Base-by-base conservation (phyloP, 1,284 basidiomycete genomes). In the Schizophyllum commune region DNA sequence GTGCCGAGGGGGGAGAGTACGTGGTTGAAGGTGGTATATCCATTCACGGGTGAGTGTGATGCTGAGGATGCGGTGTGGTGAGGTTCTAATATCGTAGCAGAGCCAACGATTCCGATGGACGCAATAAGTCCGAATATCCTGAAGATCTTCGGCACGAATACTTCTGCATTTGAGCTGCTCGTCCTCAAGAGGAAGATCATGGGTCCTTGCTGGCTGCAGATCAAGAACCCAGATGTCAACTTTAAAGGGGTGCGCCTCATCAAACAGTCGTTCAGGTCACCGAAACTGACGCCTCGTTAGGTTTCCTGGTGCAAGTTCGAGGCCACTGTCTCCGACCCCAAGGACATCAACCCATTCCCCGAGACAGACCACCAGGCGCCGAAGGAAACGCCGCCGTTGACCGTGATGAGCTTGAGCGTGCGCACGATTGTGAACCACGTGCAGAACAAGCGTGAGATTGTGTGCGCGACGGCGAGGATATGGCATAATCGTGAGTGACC, bases 181-280 rank as follows among this genome's bases (percentile, higher is more conserved):
- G 94, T 95, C 1, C 69, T 99, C 60, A 98, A 98, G 75, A 86
- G 95, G 47, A 95, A 94, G 75, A 98, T 99, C 65, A 98, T 98
- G 93, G 97, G 97, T 2, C 96, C 97, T 0, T 99, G 97, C 72
- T 99, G 96, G 97, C 79, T 99, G 58, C 83, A 90, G 63, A 83
- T 99, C 65, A 88, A 90, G 72, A 83, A 88, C 22, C 85, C 88
- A 11, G 75, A 83, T 55, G 75, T 93, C 20, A 88, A 90, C 60
- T 75, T 87, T 68, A 89, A 91, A 73, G 88, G 89, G 8, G 92
- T 94, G 71, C 61, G 88, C 75, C 55, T 52, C 9, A n/a, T 34
- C 17, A 27, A 7, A 56, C 52, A 32, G 15, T 52, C 52, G 19
- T 32, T 52, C 66, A 8, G 64, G 57, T 57, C 51, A 52, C 15